Conservation (phyloP, 2,329 filamentous ascomycete species). For the Dactylellina parvicollis region DNA sequence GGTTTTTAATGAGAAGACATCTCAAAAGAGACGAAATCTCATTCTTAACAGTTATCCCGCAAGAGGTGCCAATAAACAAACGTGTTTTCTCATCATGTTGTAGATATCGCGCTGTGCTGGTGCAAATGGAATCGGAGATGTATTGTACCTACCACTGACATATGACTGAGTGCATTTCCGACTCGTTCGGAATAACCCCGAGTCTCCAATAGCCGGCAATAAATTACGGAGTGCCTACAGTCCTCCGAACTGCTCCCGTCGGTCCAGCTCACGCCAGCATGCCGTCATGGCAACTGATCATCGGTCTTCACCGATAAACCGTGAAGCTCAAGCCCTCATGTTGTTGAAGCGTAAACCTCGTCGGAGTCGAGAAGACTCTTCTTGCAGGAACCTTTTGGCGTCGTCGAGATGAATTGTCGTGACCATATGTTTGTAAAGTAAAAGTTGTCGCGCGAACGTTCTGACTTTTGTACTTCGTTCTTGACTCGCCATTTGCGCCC, state of each 20-base stretch:
- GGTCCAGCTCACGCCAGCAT: too few relatives aligned
- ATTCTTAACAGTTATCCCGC: conserved; percentile 48
- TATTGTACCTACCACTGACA: conserved; percentile 27
- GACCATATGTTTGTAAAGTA: not conserved
- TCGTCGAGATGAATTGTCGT: not conserved
- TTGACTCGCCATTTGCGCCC: not conserved
- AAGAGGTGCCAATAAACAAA: conserved; percentile 53
- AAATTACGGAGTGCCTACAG: too few relatives aligned
- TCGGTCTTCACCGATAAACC: too few relatives aligned
- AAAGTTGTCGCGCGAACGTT: conserved; percentile 13
- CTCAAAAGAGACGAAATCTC: conserved; percentile 11
- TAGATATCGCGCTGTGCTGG: not conserved
- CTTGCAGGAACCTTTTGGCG: too few relatives aligned
- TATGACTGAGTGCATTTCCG: too few relatives aligned
- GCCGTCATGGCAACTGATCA: too few relatives aligned
- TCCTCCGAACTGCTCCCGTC: too few relatives aligned
- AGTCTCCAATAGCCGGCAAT: too few relatives aligned
- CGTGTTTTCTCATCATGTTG: conserved; percentile 44
- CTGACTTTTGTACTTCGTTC: not conserved
- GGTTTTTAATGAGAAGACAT: conserved; percentile 8
- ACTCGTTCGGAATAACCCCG: too few relatives aligned
- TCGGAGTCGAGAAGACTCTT: too few relatives aligned
- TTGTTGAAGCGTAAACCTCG: not conserved
- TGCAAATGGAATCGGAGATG: too few relatives aligned
- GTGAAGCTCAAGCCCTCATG: not conserved